Conservation (phyloP, 2,329 filamentous ascomycete species). For the Neobulgaria alba region DNA sequence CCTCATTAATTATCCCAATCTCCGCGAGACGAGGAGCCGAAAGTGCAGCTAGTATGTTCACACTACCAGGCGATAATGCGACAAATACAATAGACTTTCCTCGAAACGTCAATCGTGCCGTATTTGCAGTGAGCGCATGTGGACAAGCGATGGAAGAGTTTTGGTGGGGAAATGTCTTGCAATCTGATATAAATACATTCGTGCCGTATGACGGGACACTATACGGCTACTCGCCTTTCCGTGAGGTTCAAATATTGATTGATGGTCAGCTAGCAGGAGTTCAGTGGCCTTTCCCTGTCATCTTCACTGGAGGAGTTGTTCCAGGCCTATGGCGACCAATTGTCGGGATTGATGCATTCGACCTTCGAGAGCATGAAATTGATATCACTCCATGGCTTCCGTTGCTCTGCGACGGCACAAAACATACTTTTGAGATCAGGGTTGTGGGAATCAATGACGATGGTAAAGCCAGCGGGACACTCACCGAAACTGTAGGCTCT, state of each 20-base stretch:
- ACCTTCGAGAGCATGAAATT: constrained; percentile 71
- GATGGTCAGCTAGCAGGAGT: constrained; percentile 66
- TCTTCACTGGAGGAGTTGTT: constrained; percentile 74
- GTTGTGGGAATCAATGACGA: constrained; percentile 56
- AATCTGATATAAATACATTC: constrained; percentile 52
- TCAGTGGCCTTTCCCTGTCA: constrained; percentile 72
- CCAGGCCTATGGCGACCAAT: constrained; percentile 71
- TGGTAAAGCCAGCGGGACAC: constrained; percentile 35
- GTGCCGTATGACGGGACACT: constrained; percentile 45
- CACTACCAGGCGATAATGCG: constrained; percentile 53
- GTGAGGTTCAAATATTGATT: constrained; percentile 69
- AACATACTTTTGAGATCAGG: constrained; percentile 60
- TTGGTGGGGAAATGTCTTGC: constrained; percentile 73
- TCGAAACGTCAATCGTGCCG: constrained; percentile 55
- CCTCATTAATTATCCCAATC: constrained; percentile 60
- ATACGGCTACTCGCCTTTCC: constrained; percentile 63
- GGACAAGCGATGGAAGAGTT: constrained; percentile 74
- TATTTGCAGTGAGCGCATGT: constrained; percentile 68
- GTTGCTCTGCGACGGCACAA: constrained; percentile 53
- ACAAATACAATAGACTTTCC: constrained; percentile 55
- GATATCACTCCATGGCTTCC: constrained; percentile 73
- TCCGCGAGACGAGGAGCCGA: constrained; percentile 43
- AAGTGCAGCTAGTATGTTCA: constrained; percentile 57
- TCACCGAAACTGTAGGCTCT: constrained; percentile 49
- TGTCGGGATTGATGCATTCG: constrained; percentile 70